Evolutionary conservation across 2,329 filamentous ascomycete genomes (phyloP), one percentile per base, ranked within the genome.

Genomic region (Cryoendolithus antarcticus): DNA sequence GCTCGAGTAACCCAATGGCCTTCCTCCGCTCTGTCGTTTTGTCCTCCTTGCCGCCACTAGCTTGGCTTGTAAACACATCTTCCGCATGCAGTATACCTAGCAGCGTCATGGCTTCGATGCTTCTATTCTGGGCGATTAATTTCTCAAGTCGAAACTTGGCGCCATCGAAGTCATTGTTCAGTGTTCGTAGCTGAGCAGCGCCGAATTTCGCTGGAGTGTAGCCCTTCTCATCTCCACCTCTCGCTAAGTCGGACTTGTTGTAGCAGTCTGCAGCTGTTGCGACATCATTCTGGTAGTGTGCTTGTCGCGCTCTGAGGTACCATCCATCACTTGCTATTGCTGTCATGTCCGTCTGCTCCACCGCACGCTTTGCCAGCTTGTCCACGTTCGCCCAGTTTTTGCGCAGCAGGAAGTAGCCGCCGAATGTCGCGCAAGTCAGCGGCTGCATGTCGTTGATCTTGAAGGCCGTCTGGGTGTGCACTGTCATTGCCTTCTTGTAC

Each of bases 281-380:
- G 5, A 75, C 63, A 42, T 95, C 79, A 32, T 82, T 81, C 42
- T 77, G 74, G 49, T 86, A 85, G 57, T 98, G 91, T 47, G 89
- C 85, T 58, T 93, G 95, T 44, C 88, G 74, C 21, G 86, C 91
- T 31, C 96, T 74, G 6, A 96, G 65, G 62, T 95, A 98, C 88
- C 89, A 96, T 29, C 91, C 93, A 57, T 98, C 93, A 62, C 89
- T 94, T 15, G 89, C 89, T 59, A 96, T 86, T 3, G 88, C 85
- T 59, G 94, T 94, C 50, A 96, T 85, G 56, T 98, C 91, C 2
- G 91, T 96, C 53, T 85, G 81, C 55, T 95, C 86, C 46, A 98
- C 95, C 5, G 91, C 88, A 59, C 91, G 91, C 58, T 88, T 82
- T 6, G 89, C 85, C 11, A 98, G 71, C 12, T 79, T 78, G 49